Evolutionary conservation across 495 filamentous ascomycete species (phyloP).

Genomic region (Trichoderma parareesei): DNA sequence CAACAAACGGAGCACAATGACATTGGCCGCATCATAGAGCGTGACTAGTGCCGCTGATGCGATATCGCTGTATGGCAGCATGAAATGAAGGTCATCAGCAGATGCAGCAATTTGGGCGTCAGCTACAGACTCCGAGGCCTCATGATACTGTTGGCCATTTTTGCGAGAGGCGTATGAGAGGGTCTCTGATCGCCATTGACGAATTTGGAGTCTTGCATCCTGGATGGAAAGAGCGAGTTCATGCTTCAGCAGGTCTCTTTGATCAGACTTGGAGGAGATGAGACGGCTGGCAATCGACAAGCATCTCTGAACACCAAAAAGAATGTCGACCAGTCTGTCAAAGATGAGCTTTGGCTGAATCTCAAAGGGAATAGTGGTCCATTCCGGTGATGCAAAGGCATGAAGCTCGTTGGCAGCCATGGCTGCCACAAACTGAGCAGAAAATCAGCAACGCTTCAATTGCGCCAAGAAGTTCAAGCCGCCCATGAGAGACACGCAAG

Average conservation of each 20-base stretch:
- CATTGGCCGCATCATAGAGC: conserved; percentile 6
- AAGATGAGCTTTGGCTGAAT: conserved; percentile 3
- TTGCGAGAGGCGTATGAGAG: background rate
- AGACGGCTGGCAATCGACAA: background rate
- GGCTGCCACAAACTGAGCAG: background rate
- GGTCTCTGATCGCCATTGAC: background rate
- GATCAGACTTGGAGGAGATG: background rate
- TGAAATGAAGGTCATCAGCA: background rate
- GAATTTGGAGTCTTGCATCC: conserved; percentile 1
- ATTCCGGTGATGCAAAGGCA: background rate
- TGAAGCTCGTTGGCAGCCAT: conserved; percentile 9
- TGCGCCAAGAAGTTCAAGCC: background rate
- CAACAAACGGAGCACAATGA: background rate
- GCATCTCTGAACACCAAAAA: background rate
- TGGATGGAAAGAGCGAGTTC: background rate
- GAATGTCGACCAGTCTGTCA: background rate
- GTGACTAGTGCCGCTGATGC: conserved; percentile 1
- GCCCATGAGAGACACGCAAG: background rate
- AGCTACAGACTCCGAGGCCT: background rate
- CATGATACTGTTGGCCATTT: background rate
- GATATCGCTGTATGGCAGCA: conserved; percentile 2
- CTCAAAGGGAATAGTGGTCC: conserved; percentile 7
- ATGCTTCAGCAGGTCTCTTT: background rate
- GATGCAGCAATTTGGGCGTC: background rate
- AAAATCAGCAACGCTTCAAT: background rate